phyloP scores from a whole-genome alignment of 192 early-diverging fungal species.

The Glomus cerebriforme region DNA sequence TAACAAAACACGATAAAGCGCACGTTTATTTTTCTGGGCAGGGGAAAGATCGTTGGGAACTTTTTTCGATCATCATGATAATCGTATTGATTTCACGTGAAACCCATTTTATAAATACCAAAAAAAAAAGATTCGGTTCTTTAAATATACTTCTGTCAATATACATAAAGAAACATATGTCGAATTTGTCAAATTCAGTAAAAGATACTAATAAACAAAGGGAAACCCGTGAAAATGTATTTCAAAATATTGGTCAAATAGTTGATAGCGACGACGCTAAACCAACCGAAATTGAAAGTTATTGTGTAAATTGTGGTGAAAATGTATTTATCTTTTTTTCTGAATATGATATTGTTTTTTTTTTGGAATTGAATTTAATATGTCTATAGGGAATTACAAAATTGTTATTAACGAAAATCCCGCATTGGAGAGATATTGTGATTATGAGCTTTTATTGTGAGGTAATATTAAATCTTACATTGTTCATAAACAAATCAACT shows the following conservation, averaged over 20 bases:
- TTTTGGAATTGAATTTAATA: background rate
- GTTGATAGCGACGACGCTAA: conserved; percentile 64
- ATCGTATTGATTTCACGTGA: no score
- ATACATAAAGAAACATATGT: no score
- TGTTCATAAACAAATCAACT: conserved; percentile 31
- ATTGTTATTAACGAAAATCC: conserved; percentile 86
- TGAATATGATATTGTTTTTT: background rate
- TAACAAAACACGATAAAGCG: no score
- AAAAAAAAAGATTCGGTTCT: no score
- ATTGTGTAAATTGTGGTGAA: conserved; percentile 90
- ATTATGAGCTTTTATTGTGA: conserved; percentile 40
- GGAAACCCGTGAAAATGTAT: conserved; percentile 15
- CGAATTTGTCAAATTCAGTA: no score
- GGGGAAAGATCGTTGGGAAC: no score
- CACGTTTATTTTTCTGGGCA: no score
- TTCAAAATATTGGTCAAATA: conserved; percentile 50
- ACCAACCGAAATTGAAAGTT: conserved; percentile 83
- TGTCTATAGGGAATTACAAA: conserved; percentile 70
- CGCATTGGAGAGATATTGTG: conserved; percentile 84
- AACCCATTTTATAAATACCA: no score
- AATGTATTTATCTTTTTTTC: conserved; percentile 50
- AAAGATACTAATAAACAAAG: background rate
- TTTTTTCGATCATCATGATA: no score
- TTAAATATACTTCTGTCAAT: no score
- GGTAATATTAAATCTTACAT: background rate